Base-by-base conservation (phyloP, 75 land plant genomes). In the Adiantum capillusveneris region DNA sequence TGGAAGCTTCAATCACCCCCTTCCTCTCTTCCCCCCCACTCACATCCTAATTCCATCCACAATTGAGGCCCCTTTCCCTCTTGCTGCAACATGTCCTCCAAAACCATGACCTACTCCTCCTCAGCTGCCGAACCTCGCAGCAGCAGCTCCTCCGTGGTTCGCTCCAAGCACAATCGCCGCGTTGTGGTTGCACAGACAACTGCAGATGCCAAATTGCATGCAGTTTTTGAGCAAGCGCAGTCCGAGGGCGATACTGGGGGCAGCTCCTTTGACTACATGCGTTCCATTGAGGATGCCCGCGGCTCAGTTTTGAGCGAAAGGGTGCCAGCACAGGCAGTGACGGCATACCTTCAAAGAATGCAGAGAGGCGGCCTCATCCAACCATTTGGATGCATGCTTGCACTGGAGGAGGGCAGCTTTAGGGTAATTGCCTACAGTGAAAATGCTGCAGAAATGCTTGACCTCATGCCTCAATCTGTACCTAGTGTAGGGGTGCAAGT, bases 371-470 rank as follows among this genome's bases (percentile, higher is more conserved):
- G 67, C 39, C 70, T 79, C 29, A 73, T 85, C 54, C 95, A 92
- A 70, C 81, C 95, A 17, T 92, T 88, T 60, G 97, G 97, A 27
- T 92, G 95, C 56, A 25, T 92, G 80, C 72, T 92, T 21, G 95
- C 95, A 0, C 69, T 88, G 26, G 83, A 88, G 31, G 84, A 78
- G 39, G 34, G 76, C 12, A 76, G 64, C 37, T 83, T 88, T 31
- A 16, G 57, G 25, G 74, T 92, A 52, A 53, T 85, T 21, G 97
- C 84, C 1, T 92, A 75, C 58, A 88, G 95, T 43, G 90, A 92
- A 66, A 92, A 92, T 54, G 95, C 90, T 16, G 76, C 86, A 9
- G 97, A 92, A 62, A 82, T 88, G 86, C 77, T 92, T 42, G 89
- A 82, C 34, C 58, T 88, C 29, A 48, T 84, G 16, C 84, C 88